Evolutionary conservation across 352 stramenopile species (phyloP), one percentile per base, ranked within the genome.

Genomic region (Pythium rishiriense): DNA sequence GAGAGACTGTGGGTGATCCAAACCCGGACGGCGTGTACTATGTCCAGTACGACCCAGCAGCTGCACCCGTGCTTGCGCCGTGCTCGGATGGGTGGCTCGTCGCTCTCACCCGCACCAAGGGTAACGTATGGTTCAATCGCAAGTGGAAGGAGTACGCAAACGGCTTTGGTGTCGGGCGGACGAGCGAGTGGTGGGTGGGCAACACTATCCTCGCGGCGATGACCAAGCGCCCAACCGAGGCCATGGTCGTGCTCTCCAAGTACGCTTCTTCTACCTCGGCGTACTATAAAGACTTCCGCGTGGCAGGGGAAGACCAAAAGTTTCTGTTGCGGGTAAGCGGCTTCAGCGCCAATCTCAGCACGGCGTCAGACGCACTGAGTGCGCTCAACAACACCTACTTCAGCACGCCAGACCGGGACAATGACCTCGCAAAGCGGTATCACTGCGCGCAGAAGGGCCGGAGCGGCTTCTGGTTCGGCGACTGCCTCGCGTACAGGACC

Each of bases 41-140:
- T 31, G 59, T 89, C 22, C 74, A 84, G 24, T 55, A 81, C 5
- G 69, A 84, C 49, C 25, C 14, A 1, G 57, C 4, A 47, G 14
- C 11, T 51, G 43, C 69, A 11, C 69, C 77, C 33, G 48, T 72
- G 7, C 69, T 64, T 10, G 55, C 81, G 9, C 79, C 79, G 25
- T 89, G 77, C 31, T 76, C 79, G 0, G 74, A 87, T 50, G 79
- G 79, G 14, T 89, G 79, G 79, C 72, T 89, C 17, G 74, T 89
- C 33, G 78, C 76, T 4, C 74, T 85, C 41, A 74, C 65, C 24
- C 72, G 79, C 11, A 59, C 72, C 2, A 87, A 74, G 29, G 77
- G 77, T 0, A 79, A 73, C 35, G 64, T 83, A 25, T 75, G 52
- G n/a, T 88, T 89, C 51, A 81, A 85, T 28, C 78, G 75, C 19